Base-by-base conservation (phyloP, 2,329 filamentous ascomycete genomes). In the Phoma sp. region DNA sequence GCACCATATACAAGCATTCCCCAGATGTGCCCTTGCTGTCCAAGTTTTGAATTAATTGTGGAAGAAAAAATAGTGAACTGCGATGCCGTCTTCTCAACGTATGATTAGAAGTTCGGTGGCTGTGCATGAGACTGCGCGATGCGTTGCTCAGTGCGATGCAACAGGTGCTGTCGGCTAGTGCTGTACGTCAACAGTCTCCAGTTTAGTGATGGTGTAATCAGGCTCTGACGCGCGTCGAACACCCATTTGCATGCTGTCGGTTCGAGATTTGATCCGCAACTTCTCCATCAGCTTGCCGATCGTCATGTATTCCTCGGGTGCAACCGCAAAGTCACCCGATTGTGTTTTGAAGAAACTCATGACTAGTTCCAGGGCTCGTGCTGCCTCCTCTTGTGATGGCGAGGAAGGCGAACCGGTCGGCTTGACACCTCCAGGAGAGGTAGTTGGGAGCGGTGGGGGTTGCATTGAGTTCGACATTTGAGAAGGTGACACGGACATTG, bases 261-360 rank as follows among this genome's bases (percentile, higher is more conserved):
- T 67, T 52, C 68, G 72, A 61, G 86, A 83, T 41, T 89, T 85
- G 32, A 96, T 79, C 56, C 90, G 86, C 27, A 96, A 81, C 75
- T 93, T 96, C 74, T 96, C 89, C 72, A 93, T 93, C 60, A 97
- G 78, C 70, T 91, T 91, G 14, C 91, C 82, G 42, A 97, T 86
- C 3, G 86, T 85, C 60, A 90, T 75, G 71, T 89, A 93, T 59
- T 97, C 93, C 65, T 85, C 84, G 41, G 91, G 84, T 67, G 95
- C 90, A 13, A 90, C 86, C 13, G 90, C 85, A 29, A 91, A 83
- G 1, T 86, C 88, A 22, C 75, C 79, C 0, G 87, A 85, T 62
- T 89, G 84, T 56, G 87, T 86, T 64, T 91, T 84, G 71, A 97
- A 89, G 69, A 93, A 96, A 56, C 78, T 88, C 71, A 96, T 83